These are phyloP conservation scores for Apiotrichum siamense DNA, from an alignment of 1,284 basidiomycete genomes.

Conservation along the genomic window DNA sequence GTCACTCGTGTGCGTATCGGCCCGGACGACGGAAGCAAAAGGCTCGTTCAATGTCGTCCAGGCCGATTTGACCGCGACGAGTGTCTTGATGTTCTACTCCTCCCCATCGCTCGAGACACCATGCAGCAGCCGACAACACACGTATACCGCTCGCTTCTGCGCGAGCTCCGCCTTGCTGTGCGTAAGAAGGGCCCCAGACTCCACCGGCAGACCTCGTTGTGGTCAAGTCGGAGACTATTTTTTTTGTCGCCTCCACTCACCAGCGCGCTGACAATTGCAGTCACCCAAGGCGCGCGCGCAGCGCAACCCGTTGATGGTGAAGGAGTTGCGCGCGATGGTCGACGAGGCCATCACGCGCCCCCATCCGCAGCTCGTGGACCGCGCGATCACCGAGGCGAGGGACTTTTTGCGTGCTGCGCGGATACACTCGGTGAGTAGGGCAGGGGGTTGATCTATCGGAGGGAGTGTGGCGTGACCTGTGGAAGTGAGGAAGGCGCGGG, in stretches of 20 bases:
- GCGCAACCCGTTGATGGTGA: conserved; percentile 51
- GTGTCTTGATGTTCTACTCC: no score
- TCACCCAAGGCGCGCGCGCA: conserved; percentile 50
- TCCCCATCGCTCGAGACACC: neutral
- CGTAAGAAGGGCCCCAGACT: conserved; percentile 23
- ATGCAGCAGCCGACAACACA: conserved; percentile 19
- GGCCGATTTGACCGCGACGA: no score
- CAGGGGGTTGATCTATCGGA: no score
- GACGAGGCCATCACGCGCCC: conserved; percentile 35
- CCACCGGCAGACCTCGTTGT: no score
- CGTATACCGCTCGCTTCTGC: conserved; percentile 42
- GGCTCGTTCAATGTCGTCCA: no score
- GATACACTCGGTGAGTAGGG: conserved; percentile 57
- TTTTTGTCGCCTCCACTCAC: neutral
- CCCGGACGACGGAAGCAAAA: conserved; percentile 18
- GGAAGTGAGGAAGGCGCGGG: neutral
- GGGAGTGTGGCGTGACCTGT: conserved; percentile 22
- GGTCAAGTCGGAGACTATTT: neutral
- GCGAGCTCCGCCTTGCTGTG: conserved; percentile 43
- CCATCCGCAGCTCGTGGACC: conserved; percentile 26
- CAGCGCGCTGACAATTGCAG: conserved; percentile 20
- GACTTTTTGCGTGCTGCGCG: conserved; percentile 67
- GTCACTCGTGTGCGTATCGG: neutral
- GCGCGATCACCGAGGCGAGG: conserved; percentile 60
- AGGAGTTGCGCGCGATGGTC: conserved; percentile 56